Conservation (phyloP, 2,329 filamentous ascomycete species). For the Chaetomiaceae sp. region DNA sequence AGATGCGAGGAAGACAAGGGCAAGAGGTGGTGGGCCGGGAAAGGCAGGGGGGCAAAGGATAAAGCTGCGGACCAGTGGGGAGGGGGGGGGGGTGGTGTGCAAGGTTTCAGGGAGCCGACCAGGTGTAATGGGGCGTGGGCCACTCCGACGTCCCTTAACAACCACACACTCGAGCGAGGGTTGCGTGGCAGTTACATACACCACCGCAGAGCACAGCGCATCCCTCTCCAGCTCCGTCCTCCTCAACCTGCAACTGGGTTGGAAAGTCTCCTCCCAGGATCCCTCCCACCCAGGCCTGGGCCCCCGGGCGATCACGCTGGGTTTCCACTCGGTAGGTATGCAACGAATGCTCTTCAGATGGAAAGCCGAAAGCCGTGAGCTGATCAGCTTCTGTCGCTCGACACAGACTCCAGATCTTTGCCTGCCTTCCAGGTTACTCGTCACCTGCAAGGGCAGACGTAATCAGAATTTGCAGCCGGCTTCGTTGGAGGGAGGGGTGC, state of each 20-base stretch:
- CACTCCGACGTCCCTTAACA: conserved; percentile 13
- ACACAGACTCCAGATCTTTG: too few species aligned
- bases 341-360: too few species aligned
- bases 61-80: conserved; percentile 24
- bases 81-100: too few species aligned
- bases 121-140: conserved; percentile 16
- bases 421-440: background rate
- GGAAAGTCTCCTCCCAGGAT: background rate
- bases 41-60: conserved; percentile 19
- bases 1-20: conserved; percentile 14
- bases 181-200: conserved; percentile 25
- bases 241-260: too few species aligned
- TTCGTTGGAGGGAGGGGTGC: conserved; percentile 10
- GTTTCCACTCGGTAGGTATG: too few species aligned
- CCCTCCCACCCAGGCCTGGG: too few species aligned
- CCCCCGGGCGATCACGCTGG: too few species aligned
- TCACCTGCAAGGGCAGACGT: conserved; percentile 10
- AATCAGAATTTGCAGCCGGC: conserved; percentile 1
- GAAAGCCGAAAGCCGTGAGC: too few species aligned
- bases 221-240: background rate
- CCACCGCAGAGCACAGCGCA: background rate
- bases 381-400: too few species aligned
- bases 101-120: conserved; percentile 24
- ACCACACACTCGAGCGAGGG: conserved; percentile 17
- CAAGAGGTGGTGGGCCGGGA: conserved; percentile 16